Base-by-base conservation (phyloP, 768 basidiomycete genomes). In the Dioszegia aurantiaca region DNA sequence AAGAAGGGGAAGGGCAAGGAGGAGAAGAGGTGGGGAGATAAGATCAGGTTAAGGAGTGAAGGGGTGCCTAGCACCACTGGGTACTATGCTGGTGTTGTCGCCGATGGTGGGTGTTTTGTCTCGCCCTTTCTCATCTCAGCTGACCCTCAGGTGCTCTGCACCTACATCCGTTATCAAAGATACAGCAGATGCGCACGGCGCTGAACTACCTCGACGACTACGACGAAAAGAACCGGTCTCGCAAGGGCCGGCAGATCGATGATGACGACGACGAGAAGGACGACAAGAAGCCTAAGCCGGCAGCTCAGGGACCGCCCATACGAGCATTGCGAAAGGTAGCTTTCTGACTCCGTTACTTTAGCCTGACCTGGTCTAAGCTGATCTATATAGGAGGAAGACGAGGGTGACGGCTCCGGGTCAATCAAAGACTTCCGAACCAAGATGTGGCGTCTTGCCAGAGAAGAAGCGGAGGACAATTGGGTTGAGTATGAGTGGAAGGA, bases 171-270 rank as follows among this genome's bases (percentile, higher is more conserved):
- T 43, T 78, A n/a, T 62, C 58, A 9, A 62, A 63, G 14, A 46
- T 71, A 31, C 36, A 72, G 11, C 77, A 78, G 56, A 68, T 78
- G 54, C 69, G 77, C 45, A 73, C 77, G 0, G 67, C 72, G 9
- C 63, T 78, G 8, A 62, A 56, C 17, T 78, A 78, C 61, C 59
- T 78, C 2, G 76, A 77, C 59, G 75, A 73, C 19, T 57, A 62
- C 6, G 72, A 76, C 43, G 58, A 62, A 21, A 58, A 64, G 44
- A 46, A 56, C 6, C 56, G 58, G 28, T 43, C 58, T 21, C 56
- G 56, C n/a, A 31, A 48, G 19, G 36, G 55, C 3, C 43, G 67
- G 43, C 52, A n/a, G 40, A 58, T 47, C 46, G 60, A 59, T 23
- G 68, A 65, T 27, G 73, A 73, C 8, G 70, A 67, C 9, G 69